phyloP scores from a whole-genome alignment of 805 yeast genomes.

The Hanseniaspora singularis region DNA sequence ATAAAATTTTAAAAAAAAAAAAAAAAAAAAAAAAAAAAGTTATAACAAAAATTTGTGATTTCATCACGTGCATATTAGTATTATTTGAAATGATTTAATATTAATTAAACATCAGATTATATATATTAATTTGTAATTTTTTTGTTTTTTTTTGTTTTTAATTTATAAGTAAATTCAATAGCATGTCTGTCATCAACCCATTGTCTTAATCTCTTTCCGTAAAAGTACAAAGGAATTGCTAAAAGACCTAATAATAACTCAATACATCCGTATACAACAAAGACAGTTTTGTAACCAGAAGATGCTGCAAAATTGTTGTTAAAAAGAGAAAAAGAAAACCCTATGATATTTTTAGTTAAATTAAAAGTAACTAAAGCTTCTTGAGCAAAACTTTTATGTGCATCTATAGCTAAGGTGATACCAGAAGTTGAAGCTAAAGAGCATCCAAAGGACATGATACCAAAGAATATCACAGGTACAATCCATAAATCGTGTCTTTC shows the following conservation, averaged over 20 bases:
- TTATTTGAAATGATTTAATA: no score
- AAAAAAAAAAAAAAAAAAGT: no score
- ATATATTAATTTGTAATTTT: no score
- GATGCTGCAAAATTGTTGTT: constrained; percentile 36
- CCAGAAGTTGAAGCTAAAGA: constrained; percentile 51
- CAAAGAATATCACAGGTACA: constrained; percentile 47
- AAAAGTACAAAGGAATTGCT: constrained; percentile 42
- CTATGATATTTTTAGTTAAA: constrained; percentile 42
- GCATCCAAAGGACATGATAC: constrained; percentile 47
- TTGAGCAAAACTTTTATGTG: constrained; percentile 44
- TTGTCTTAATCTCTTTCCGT: constrained; percentile 39
- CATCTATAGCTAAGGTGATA: constrained; percentile 48
- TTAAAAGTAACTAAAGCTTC: constrained; percentile 49
- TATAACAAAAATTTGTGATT: no score
- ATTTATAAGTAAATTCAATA: constrained; percentile 25
- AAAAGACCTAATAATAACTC: constrained; percentile 38
- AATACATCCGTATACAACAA: constrained; percentile 41
- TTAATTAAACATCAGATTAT: no score
- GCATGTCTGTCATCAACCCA: constrained; percentile 42
- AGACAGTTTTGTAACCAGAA: constrained; percentile 37
- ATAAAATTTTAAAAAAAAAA: no score
- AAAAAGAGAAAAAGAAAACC: constrained; percentile 46
- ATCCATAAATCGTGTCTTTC: constrained; percentile 39
- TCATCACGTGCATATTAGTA: no score
- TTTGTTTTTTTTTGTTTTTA: not conserved